These are phyloP conservation scores for Atkinsonella hypoxylon DNA, from an alignment of 2,329 filamentous ascomycete genomes.

Conservation along the genomic window DNA sequence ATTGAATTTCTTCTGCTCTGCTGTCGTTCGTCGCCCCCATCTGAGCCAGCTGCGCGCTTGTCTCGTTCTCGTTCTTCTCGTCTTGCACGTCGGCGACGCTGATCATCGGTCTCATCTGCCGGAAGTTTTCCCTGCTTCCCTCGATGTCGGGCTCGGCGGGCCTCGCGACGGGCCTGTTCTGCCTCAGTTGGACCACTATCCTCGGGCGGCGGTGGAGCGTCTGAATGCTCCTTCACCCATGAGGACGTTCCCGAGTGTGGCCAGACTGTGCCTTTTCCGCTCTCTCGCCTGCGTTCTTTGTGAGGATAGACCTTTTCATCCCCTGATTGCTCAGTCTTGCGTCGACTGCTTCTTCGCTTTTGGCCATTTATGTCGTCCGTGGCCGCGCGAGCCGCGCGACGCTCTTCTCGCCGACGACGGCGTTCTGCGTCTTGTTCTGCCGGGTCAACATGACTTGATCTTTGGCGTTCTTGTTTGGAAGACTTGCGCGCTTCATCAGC, in stretches of 20 bases:
- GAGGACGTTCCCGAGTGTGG: slow-evolving; percentile 52
- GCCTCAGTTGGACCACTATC: slow-evolving; percentile 27
- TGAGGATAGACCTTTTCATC: slow-evolving; percentile 34
- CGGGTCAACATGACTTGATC: slow-evolving; percentile 29
- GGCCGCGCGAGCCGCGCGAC: slow-evolving; percentile 30
- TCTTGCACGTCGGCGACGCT: slow-evolving; percentile 29
- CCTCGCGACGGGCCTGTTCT: slow-evolving; percentile 38
- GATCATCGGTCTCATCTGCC: slow-evolving; percentile 32
- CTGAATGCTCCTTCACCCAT: slow-evolving; percentile 54
- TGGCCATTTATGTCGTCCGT: slow-evolving; percentile 26
- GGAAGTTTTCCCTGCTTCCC: slow-evolving; percentile 30
- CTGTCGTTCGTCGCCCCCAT: slow-evolving; percentile 33
- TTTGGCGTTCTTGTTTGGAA: slow-evolving; percentile 38
- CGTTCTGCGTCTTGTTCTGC: slow-evolving; percentile 40
- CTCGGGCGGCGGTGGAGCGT: slow-evolving; percentile 46
- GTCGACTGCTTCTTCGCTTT: slow-evolving; percentile 26
- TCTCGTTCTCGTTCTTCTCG: slow-evolving; percentile 30
- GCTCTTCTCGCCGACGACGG: slow-evolving; percentile 40
- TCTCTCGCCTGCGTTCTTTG: slow-evolving; percentile 24
- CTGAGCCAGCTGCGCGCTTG: slow-evolving; percentile 22
- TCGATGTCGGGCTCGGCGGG: slow-evolving; percentile 32
- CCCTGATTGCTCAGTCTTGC: slow-evolving; percentile 28
- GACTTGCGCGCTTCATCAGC: slow-evolving; percentile 31
- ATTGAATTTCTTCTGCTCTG: slow-evolving; percentile 28
- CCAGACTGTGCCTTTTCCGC: slow-evolving; percentile 33